Evolutionary conservation across 2,329 filamentous ascomycete species (phyloP), one percentile per base, ranked within the genome.

Genomic region (Paramyrothecium sp.): DNA sequence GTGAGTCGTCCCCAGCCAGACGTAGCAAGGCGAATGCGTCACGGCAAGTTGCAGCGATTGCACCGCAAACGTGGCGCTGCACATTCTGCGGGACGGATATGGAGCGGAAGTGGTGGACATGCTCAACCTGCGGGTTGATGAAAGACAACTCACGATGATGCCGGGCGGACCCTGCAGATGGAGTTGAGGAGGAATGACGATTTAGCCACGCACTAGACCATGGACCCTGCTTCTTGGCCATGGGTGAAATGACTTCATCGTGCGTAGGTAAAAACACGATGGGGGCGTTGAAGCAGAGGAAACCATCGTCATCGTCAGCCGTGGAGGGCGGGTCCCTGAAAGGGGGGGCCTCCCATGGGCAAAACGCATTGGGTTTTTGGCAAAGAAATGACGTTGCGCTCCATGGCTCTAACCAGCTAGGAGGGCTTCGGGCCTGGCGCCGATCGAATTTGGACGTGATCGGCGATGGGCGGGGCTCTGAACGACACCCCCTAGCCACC

Each of bases 61-160:
- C 56, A 46, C 68, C 65, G 44, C 67, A 66, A 55, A 74, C 71
- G 2, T 87, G 83, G 84, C 72, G 71, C 33, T 87, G 84, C 61
- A 75, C 74, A 17, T 75, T 75, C 55, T 87, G 84, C 60, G 77
- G 76, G 10, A 80, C 75, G 2, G 67, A 71, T 23, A 82, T 85
- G 73, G 80, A 84, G 56, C 71, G 74, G 49, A 75, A 79, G 60
- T 85, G 81, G 81, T 85, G 83, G 82, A 81, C 78, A 22, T 86
- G 84, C 61, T 78, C 78, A 19, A 69, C 74, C 3, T 87, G 84
- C 65, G 81, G 81, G 2, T 76, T 71, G 60, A 78, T 86, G 71
- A 85, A 85, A 69, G 74, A 79, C 12, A 78, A 67, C 58, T 83
- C 79, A 53, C 65, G 62, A 63, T 72, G 64, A 64, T 38, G 22